These are phyloP conservation scores for Calamus simplicifolius DNA, from an alignment of 176 grass and related monocot genomes.

Conservation along the genomic window DNA sequence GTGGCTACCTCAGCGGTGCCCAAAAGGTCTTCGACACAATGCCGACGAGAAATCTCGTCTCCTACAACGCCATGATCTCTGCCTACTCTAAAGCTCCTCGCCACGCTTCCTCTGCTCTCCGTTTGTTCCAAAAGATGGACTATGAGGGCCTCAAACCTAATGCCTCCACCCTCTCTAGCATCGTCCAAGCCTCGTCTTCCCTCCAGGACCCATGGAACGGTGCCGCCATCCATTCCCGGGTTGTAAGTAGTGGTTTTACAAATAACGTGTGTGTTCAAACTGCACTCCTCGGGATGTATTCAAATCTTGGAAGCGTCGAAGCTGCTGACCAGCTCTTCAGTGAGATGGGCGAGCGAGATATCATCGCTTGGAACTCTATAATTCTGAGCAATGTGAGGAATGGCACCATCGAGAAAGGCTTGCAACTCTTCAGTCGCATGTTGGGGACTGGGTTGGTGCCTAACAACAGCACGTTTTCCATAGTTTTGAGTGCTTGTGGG, in stretches of 20 bases:
- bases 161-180: conserved; percentile 53
- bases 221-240: conserved; percentile 21
- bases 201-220: conserved; percentile 20
- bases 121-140: conserved; percentile 32
- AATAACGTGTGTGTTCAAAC: conserved; percentile 55
- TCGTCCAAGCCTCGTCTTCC: conserved; percentile 33
- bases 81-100: conserved; percentile 25
- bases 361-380: conserved; percentile 61
- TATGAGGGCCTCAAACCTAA: conserved; percentile 37
- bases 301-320: conserved; percentile 21
- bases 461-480: conserved; percentile 41
- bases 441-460: conserved; percentile 25
- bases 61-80: conserved; percentile 80
- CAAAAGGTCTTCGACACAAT: conserved; percentile 59
- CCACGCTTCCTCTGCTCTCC: conserved; percentile 29
- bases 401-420: conserved; percentile 25
- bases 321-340: conserved; percentile 53
- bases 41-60: conserved; percentile 38
- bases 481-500: conserved; percentile 45
- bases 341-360: conserved; percentile 48
- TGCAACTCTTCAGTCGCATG: conserved; percentile 46
- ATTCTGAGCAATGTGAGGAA: conserved; percentile 62
- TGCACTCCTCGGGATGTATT: conserved; percentile 71
- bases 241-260: conserved; percentile 28
- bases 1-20: conserved; percentile 42